Base-by-base conservation (phyloP, 345 rosid species). In the Chamaenerion angustifolium region DNA sequence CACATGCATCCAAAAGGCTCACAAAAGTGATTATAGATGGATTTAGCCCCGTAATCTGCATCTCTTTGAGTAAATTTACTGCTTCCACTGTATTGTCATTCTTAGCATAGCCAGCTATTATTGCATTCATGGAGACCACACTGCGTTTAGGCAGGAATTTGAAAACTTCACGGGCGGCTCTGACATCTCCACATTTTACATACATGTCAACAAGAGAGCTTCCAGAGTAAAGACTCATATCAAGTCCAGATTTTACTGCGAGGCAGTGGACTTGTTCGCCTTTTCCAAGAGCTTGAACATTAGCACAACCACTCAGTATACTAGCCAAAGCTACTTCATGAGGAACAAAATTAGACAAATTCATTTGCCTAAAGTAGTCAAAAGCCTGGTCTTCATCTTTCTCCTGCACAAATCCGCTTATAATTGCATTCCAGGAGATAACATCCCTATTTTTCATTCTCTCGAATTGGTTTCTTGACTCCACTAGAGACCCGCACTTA, bases 151-250 rank as follows among this genome's bases (percentile, higher is more conserved):
- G 78, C 90, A 86, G 70, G 61, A 64, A 55, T 60, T 56, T 66
- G 56, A 79, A 63, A 56, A 81, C 64, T 63, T 58, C 59, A 50
- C 53, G 70, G 8, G 86, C 83, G 52, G 71, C 67, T 47, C 52
- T 69, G 15, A 74, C 60, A 57, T 40, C 65, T 48, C 82, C 81
- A 62, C 84, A 76, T 72, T 85, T 89, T 8, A 74, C 73, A 66
- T 90, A 86, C 98, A 83, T 74, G 73, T 79, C 95, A 59, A 90
- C 67, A 52, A 90, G 94, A 43, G 95, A 76, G 71, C 95, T 83
- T 65, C 94, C 98, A 40, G 79, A 52, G 64, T 79, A 88, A 16
- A 86, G 79, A 62, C 84, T 76, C 23, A 70, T 81, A 64, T 83
- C 92, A 56, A 81, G 69, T 57, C 86, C 77, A 61, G 64, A 58